Evolutionary conservation across 345 rosid species (phyloP).

Genomic region (Linum lewisii): DNA sequence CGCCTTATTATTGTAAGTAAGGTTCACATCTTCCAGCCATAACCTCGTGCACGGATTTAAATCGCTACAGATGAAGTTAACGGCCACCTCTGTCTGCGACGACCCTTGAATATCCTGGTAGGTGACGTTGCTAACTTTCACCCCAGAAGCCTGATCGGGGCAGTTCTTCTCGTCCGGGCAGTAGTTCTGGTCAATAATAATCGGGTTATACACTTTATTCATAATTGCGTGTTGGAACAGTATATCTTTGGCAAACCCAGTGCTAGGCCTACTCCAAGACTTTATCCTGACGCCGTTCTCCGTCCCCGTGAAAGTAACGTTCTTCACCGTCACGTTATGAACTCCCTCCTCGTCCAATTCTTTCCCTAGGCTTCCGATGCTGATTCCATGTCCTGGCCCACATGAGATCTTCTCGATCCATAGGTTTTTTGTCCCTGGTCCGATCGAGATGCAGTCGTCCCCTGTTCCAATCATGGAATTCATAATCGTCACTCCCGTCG

Average conservation of each 20-base stretch:
- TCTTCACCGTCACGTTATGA: conserved; percentile 19
- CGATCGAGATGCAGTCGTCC: conserved; percentile 77
- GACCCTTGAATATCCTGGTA: conserved; percentile 58
- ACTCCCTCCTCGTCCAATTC: conserved; percentile 14
- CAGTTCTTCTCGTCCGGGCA: conserved; percentile 12
- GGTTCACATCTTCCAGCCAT: conserved; percentile 36
- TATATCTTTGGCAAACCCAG: conserved; percentile 15
- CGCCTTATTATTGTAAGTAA: conserved; percentile 28
- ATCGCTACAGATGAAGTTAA: conserved; percentile 53
- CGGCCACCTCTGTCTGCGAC: conserved; percentile 42
- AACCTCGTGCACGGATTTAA: conserved; percentile 43
- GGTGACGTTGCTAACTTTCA: conserved; percentile 52
- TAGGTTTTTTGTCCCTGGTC: conserved; percentile 45
- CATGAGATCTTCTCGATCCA: conserved; percentile 49
- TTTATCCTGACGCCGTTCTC: no score
- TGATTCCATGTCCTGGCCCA: conserved; percentile 84
- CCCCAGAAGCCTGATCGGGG: conserved; percentile 45
- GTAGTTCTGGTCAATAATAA: conserved; percentile 18
- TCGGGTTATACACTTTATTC: no score
- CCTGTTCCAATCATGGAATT: conserved; percentile 63
- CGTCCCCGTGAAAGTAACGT: conserved; percentile 12
- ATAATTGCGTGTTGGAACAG: conserved; percentile 14
- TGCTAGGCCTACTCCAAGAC: conserved; percentile 18
- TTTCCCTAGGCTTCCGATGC: no score
- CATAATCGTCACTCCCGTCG: conserved; percentile 40